These are phyloP conservation scores for Hypoxylon sp. DNA, from an alignment of 2,329 filamentous ascomycete species.

Conservation along the genomic window DNA sequence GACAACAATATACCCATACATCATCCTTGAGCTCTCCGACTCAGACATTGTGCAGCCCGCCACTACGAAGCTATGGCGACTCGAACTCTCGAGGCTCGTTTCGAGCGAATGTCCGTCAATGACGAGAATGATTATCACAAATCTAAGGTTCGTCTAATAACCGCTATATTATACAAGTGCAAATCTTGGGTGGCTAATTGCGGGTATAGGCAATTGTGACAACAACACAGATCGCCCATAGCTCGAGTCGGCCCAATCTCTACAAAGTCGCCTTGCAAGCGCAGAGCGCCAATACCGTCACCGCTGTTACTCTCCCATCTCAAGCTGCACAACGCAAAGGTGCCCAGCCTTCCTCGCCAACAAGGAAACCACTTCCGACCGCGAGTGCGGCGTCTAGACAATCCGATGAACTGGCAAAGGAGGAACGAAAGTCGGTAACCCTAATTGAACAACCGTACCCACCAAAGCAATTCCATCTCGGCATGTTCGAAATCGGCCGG, in stretches of 20 bases:
- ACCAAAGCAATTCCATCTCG: slow-evolving; percentile 82
- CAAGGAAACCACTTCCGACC: slow-evolving; percentile 65
- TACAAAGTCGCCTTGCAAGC: slow-evolving; percentile 89
- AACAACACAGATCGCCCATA: slow-evolving; percentile 64
- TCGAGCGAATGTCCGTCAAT: slow-evolving; percentile 90
- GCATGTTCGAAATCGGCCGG: slow-evolving; percentile 94
- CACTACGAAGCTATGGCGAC: slow-evolving; percentile 71
- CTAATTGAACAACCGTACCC: slow-evolving; percentile 70
- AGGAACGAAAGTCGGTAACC: slow-evolving; percentile 66
- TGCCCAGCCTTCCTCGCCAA: slow-evolving; percentile 64
- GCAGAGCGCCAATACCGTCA: slow-evolving; percentile 76
- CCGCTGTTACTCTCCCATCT: slow-evolving; percentile 76
- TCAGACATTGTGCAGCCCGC: slow-evolving; percentile 4
- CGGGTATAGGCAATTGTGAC: slow-evolving; percentile 61
- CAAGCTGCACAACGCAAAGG: slow-evolving; percentile 72
- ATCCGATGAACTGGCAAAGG: slow-evolving; percentile 65
- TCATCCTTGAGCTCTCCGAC: no score
- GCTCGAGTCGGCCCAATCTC: slow-evolving; percentile 80
- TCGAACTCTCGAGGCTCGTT: slow-evolving; percentile 84
- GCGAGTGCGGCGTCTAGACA: slow-evolving; percentile 57
- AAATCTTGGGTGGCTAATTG: slow-evolving; percentile 59
- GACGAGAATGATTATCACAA: slow-evolving; percentile 91
- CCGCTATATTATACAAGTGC: slow-evolving; percentile 60
- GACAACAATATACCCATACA: slow-evolving; percentile 26
- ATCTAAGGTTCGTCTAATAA: slow-evolving; percentile 75